A percentile compares a stretch with the other conserved stretches of the same genome.
These are phyloP conservation scores for Ophiostoma sp. DNA, from an alignment of 2,329 filamentous ascomycete species.

Conservation along the genomic window DNA sequence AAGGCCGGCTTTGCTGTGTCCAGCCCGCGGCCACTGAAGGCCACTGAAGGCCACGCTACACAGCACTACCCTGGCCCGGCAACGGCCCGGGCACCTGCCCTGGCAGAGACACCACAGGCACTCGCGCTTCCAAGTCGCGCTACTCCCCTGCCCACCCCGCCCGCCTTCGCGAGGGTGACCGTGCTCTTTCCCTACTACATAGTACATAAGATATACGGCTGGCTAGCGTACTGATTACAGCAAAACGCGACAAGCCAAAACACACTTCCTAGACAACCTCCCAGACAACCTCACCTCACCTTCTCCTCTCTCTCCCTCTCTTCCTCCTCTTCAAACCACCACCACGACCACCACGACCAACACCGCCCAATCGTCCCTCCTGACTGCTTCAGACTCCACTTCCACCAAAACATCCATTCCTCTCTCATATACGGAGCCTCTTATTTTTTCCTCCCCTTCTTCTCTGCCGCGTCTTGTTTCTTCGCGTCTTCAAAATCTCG, in stretches of 20 bases:
- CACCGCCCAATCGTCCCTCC: constrained; percentile 9
- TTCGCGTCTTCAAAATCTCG: constrained; percentile 8
- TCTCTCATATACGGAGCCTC: constrained; percentile 28
- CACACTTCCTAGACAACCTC: neutral
- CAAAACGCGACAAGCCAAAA: constrained; percentile 15
- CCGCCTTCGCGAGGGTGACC: constrained; percentile 16
- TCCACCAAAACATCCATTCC: constrained; percentile 29
- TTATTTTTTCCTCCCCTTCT: constrained; percentile 19
- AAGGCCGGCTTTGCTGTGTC: neutral
- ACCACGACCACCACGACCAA: neutral
- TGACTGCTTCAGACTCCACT: constrained; percentile 27
- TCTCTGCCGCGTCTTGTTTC: constrained; percentile 13
- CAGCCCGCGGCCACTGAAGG: neutral
- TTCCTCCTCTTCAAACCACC: constrained; percentile 20
- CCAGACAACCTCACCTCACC: constrained; percentile 9
- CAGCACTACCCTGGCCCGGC: constrained; percentile 15
- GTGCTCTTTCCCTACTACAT: constrained; percentile 17
- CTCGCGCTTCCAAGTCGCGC: constrained; percentile 18
- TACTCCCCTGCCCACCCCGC: neutral
- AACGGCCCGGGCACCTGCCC: constrained; percentile 10
- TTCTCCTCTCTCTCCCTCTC: constrained; percentile 18
- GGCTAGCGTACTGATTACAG: constrained; percentile 6
- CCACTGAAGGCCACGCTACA: neutral
- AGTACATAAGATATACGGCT: too few species aligned
- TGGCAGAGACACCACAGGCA: constrained; percentile 1